A percentile compares a stretch with the other conserved stretches of the same genome.
phyloP scores from a whole-genome alignment of 75 land plant genomes.

The Cupressus sempervirens region DNA sequence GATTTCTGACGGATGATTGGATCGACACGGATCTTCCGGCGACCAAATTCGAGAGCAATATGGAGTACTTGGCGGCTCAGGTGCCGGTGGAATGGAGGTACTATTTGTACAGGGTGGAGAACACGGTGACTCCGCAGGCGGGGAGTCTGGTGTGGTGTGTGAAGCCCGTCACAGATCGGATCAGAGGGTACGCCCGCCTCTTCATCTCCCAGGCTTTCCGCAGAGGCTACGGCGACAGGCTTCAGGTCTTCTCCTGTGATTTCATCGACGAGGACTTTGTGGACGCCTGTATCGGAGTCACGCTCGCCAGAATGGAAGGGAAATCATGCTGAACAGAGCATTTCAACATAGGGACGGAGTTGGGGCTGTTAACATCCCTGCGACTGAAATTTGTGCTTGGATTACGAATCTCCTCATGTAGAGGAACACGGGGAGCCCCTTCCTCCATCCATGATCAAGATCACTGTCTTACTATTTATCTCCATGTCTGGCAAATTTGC shows the following conservation, averaged over 20 bases:
- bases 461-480: conserved; percentile 21
- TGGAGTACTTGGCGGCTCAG: conserved; percentile 25
- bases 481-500: conserved; percentile 21
- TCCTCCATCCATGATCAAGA: conserved; percentile 9
- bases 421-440: conserved; percentile 15
- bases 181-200: conserved; percentile 24
- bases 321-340: too few relatives aligned
- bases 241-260: conserved; percentile 36
- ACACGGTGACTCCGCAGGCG: conserved; percentile 33
- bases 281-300: conserved; percentile 37
- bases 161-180: conserved; percentile 31
- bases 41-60: conserved; percentile 30
- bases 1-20: conserved; percentile 30
- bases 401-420: not conserved
- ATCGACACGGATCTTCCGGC: conserved; percentile 40
- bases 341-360: too few relatives aligned
- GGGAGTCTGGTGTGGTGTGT: conserved; percentile 22
- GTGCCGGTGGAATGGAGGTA: conserved; percentile 10
- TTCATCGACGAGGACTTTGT: conserved; percentile 33
- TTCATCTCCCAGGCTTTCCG: conserved; percentile 35
- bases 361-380: too few relatives aligned
- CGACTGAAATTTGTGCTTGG: not conserved
- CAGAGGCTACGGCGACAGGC: conserved; percentile 22
- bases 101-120: conserved; percentile 38
- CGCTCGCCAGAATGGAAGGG: conserved; percentile 13